Evolutionary conservation across 106 monocot genomes (phyloP), one percentile per base, ranked within the genome.

Genomic region (Chionographis japonica): DNA sequence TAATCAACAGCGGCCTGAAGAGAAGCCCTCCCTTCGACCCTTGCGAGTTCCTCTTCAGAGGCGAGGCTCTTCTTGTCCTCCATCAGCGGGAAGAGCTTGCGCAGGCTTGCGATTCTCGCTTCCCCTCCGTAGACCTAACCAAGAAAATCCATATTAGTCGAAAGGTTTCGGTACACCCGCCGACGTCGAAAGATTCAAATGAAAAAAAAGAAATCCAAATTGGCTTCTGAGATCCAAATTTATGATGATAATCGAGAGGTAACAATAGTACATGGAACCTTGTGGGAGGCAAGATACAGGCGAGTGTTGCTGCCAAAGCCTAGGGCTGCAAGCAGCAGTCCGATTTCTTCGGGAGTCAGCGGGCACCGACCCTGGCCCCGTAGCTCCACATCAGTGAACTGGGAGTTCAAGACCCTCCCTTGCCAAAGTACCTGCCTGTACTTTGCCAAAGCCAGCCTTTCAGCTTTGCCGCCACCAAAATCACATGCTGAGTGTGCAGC

Each of bases 401-500:
- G 86, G 43, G 95, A 92, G 40, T 95, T 95, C 20, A 84, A 67
- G 17, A 95, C 95, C 65, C 95, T 81, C 18, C 95, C 95, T 79
- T 95, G 95, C 95, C 95, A 95, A 54, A 95, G 81, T 19, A 81
- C 86, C 64, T 95, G 91, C 75, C 95, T 84, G 72, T 95, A 91
- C 68, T 89, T 95, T 8, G 91, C 91, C 63, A 95, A 71, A 54
- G 95, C 84, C 17, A 95, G 63, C 74, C 79, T 88, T 63, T 95
- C 95, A 52, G 82, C 86, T 89, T 85, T 95, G 3, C 95, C 95
- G 54, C 95, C 95, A 62, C 91, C 91, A 80, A 95, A 95, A 76
- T 95, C 95, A 56, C 95, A 91, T 3, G 88, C 95, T 16, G 91
- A 95, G 77, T 95, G 95, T 17, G 95, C 95, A 68, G 95, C 95